Conservation (phyloP, 345 rosid genomes). For the Eucalyptus brandiana region DNA sequence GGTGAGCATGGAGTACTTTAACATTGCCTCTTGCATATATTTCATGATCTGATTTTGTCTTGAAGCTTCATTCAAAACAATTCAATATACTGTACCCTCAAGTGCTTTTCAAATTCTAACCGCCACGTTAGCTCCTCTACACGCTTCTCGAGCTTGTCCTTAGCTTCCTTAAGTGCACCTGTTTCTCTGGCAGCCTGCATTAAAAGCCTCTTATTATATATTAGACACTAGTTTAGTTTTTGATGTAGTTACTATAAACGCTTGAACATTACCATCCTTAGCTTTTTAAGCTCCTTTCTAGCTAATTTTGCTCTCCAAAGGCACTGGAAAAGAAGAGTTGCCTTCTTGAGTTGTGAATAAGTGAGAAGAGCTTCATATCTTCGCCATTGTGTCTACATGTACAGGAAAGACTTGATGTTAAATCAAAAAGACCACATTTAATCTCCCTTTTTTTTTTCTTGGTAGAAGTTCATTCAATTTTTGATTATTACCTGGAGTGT, state of each 20-base stretch:
- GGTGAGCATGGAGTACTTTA: background rate
- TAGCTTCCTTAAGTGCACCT: constrained; percentile 98
- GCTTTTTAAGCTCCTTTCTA: constrained; percentile 77
- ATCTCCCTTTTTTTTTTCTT: background rate
- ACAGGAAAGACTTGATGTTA: background rate
- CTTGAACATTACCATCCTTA: constrained; percentile 63
- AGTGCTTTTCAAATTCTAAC: constrained; percentile 84
- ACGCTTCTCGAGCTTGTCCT: constrained; percentile 95
- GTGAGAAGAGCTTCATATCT: constrained; percentile 24
- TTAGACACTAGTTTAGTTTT: background rate
- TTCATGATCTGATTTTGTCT: constrained; percentile 36
- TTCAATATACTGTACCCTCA: constrained; percentile 43
- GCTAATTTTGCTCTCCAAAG: constrained; percentile 94
- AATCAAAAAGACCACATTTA: background rate
- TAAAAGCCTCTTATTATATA: constrained; percentile 23
- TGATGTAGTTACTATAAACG: background rate
- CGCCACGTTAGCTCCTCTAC: constrained; percentile 98
- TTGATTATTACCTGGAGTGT: background rate
- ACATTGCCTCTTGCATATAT: constrained; percentile 17
- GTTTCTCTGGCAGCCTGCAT: constrained; percentile 90
- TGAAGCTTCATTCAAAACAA: constrained; percentile 29
- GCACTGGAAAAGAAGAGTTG: constrained; percentile 78
- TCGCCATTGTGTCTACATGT: constrained; percentile 35
- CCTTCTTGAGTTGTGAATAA: constrained; percentile 44
- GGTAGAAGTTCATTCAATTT: background rate